Percentiles rank a stretch among this genome's conserved stretches.
Evolutionary conservation across 495 filamentous ascomycete species (phyloP).

Genomic region (Staphylotrichum tortipilum): DNA sequence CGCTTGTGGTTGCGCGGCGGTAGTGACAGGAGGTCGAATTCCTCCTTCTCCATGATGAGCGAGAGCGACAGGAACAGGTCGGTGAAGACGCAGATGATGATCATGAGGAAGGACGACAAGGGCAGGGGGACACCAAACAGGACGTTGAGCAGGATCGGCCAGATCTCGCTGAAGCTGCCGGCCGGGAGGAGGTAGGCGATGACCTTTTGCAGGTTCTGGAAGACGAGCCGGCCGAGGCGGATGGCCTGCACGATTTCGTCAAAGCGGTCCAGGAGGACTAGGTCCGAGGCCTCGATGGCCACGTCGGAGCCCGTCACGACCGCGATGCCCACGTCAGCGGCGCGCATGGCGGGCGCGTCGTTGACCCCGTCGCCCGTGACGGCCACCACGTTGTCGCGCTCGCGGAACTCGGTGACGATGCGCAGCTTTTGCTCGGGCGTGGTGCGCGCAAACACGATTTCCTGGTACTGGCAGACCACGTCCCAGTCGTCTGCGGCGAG

Average conservation of each 20-base stretch:
- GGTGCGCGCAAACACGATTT: constrained; percentile 57
- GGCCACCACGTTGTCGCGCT: constrained; percentile 54
- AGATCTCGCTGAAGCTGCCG: constrained; percentile 14
- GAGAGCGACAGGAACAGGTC: background rate
- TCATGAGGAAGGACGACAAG: constrained; percentile 13
- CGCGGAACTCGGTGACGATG: constrained; percentile 51
- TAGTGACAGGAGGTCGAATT: constrained; percentile 25
- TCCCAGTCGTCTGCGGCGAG: constrained; percentile 59
- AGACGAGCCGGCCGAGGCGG: constrained; percentile 54
- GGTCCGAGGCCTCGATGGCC: constrained; percentile 76
- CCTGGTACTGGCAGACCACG: constrained; percentile 27
- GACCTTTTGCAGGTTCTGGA: constrained; percentile 61
- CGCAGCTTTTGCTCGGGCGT: constrained; percentile 70
- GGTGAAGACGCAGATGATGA: constrained; percentile 10
- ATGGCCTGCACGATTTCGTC: constrained; percentile 65
- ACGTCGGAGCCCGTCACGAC: constrained; percentile 73
- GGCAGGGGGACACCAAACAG: constrained; percentile 14
- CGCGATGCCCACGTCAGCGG: constrained; percentile 77
- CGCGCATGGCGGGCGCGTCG: constrained; percentile 71
- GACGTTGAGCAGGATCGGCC: constrained; percentile 16
- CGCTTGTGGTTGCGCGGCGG: constrained; percentile 21
- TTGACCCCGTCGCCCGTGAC: constrained; percentile 92
- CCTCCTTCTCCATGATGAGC: constrained; percentile 18
- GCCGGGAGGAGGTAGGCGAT: constrained; percentile 18
- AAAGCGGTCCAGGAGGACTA: constrained; percentile 80